A percentile compares a stretch with the other conserved stretches of the same genome.
Evolutionary conservation across 2,329 filamentous ascomycete genomes (phyloP).

Genomic region (Penicillium sp.): DNA sequence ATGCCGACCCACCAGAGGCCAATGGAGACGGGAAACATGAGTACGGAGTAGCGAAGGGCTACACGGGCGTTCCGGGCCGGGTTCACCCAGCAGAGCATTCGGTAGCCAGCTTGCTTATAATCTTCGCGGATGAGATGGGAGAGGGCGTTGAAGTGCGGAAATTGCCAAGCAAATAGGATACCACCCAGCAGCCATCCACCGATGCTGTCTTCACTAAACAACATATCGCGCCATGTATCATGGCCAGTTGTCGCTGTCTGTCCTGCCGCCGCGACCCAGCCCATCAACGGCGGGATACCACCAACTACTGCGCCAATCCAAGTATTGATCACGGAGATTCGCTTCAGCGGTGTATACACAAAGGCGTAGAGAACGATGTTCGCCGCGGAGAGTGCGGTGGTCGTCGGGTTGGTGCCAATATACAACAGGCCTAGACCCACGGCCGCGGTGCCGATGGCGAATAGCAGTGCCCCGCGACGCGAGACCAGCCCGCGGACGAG

Average conservation of each 20-base stretch:
- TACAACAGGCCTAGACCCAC: conserved; percentile 70
- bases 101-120: conserved; percentile 66
- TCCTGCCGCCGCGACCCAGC: conserved; percentile 91
- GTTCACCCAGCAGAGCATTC: conserved; percentile 80
- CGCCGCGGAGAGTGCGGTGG: conserved; percentile 73
- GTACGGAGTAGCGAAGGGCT: conserved; percentile 76
- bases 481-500: conserved; percentile 77
- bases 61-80: conserved; percentile 80
- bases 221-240: conserved; percentile 71
- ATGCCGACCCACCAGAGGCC: conserved; percentile 73
- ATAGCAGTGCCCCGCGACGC: conserved; percentile 65
- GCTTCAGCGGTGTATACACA: conserved; percentile 88
- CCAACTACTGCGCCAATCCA: conserved; percentile 93
- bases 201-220: conserved; percentile 63
- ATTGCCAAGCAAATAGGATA: conserved; percentile 91
- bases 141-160: conserved; percentile 94
- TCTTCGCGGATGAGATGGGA: conserved; percentile 86
- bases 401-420: conserved; percentile 89
- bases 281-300: conserved; percentile 93
- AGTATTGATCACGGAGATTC: conserved; percentile 79
- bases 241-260: conserved; percentile 70
- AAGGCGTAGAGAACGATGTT: conserved; percentile 91
- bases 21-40: conserved; percentile 81
- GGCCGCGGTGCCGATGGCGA: conserved; percentile 69
- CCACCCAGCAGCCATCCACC: conserved; percentile 87